These are phyloP conservation scores for Stipa capillata DNA, from an alignment of 176 grass and related monocot genomes.

Conservation along the genomic window DNA sequence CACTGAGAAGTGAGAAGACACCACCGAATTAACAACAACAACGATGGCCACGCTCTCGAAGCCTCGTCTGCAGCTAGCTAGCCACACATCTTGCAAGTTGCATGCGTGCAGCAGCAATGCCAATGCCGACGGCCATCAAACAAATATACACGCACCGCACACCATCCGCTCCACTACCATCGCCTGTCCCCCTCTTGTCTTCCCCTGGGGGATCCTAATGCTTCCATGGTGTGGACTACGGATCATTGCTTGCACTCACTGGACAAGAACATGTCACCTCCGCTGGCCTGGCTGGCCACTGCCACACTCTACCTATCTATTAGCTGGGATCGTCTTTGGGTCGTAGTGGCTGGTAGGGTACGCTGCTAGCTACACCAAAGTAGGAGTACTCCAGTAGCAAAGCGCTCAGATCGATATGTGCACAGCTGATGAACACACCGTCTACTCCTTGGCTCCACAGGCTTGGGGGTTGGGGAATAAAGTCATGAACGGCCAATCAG, in stretches of 20 bases:
- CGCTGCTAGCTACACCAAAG: background rate
- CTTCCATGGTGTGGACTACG: constrained; percentile 8
- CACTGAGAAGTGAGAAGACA: constrained; percentile 28
- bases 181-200: constrained; percentile 49
- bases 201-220: constrained; percentile 31
- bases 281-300: constrained; percentile 17
- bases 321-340: constrained; percentile 15
- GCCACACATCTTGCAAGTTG: background rate
- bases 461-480: background rate
- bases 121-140: constrained; percentile 12
- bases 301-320: background rate
- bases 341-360: constrained; percentile 32
- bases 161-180: constrained; percentile 26
- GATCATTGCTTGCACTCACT: constrained; percentile 53
- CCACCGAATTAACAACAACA: background rate
- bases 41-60: background rate
- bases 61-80: background rate
- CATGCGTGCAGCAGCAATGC: constrained; percentile 11
- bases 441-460: constrained; percentile 25
- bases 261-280: constrained; percentile 40
- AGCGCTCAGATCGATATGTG: background rate
- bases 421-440: background rate
- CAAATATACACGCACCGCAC: background rate
- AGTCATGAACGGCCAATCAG: background rate
- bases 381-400: background rate